Evolutionary conservation across 768 basidiomycete species (phyloP), one percentile per base, ranked within the genome.

Genomic region (Favolaschia claudopus): DNA sequence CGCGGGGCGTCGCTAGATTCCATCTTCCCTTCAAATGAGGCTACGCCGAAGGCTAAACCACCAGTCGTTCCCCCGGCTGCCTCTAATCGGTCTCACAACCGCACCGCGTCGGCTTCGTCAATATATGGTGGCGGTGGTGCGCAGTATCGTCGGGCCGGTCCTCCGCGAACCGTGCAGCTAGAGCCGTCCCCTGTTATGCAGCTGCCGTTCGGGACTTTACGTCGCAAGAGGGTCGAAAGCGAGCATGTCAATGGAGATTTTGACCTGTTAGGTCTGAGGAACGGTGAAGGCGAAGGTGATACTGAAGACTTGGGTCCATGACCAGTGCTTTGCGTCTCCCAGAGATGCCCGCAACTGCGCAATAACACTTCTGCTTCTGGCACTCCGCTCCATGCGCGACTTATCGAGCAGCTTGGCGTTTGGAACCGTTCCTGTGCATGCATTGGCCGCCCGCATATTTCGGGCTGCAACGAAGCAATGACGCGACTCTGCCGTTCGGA

Each of bases 151-250:
- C 63, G 58, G 17, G 49, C 45, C 22, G 63, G 58, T 28, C 63
- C 63, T 12, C 71, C 82, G 32, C 77, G 82, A 33, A 86, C 83
- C 12, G 73, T 76, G 17, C 85, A 86, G 64, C 58, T 83, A 67
- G 83, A 85, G 68, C 84, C 85, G 13, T 85, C 83, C 1, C 81
- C 83, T 20, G 72, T 58, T 13, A 86, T 86, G 85, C 73, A 80
- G 60, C 66, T 86, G 29, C 84, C 85, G 15, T 61, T 63, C 33
- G 62, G 39, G n/a, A 44, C 63, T 10, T 27, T 64, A 20, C 37
- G 58, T 19, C 53, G 58, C 12, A 64, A 57, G 45, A 1, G n/a
- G 19, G n/a, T 19, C 36, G 7, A 31, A 8, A 17, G 25, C 17
- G 46, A 37, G 31, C 32, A 52, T 12, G 14, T 28, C 32, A 47